Conservation (phyloP, 2,329 filamentous ascomycete genomes). For the Trichophyton schoenleinii region DNA sequence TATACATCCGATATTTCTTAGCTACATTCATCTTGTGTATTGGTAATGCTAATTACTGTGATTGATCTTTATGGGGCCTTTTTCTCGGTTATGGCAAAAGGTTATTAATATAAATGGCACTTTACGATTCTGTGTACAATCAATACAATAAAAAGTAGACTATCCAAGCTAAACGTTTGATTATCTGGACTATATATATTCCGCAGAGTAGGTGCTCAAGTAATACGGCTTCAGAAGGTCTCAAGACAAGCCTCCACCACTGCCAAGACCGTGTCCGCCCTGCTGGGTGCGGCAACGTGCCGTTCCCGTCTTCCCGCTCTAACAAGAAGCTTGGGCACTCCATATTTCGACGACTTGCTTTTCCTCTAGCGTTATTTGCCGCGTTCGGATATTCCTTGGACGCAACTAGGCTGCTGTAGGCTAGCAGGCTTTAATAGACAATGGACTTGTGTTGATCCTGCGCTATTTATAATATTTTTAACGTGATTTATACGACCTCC, state of each 20-base stretch:
- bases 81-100: background rate
- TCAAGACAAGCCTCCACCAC: background rate
- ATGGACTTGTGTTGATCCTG: background rate
- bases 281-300: slow-evolving; percentile 4
- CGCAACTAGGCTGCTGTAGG: background rate
- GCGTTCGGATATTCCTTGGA: background rate
- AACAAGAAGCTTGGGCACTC: background rate
- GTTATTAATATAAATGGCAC: background rate
- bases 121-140: background rate
- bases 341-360: background rate
- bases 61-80: background rate
- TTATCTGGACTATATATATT: background rate
- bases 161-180: background rate
- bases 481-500: background rate
- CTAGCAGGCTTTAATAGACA: background rate
- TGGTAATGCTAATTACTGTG: background rate
- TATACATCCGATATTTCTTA: background rate
- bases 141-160: background rate
- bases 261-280: background rate
- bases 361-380: background rate
- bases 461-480: background rate
- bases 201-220: background rate
- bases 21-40: background rate
- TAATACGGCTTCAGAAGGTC: background rate
- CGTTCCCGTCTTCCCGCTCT: background rate